Evolutionary conservation across 2,329 filamentous ascomycete genomes (phyloP).

Genomic region (Trichoderma atroviride): DNA sequence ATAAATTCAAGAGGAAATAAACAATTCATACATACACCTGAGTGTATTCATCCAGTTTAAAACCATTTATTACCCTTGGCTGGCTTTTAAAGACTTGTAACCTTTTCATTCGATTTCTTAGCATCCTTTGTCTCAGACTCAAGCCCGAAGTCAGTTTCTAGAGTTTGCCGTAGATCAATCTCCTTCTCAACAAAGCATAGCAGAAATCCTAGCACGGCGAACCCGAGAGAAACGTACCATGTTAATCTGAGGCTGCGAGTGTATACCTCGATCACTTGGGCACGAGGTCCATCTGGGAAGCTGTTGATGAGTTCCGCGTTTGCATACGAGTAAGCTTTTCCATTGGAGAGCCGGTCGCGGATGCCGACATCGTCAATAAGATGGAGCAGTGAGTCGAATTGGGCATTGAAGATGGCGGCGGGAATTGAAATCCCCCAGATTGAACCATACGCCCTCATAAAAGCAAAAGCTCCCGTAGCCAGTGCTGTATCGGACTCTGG

Average conservation of each 20-base stretch:
- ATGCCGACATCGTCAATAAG: not conserved
- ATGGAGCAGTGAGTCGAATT: not conserved
- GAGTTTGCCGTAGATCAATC: not conserved
- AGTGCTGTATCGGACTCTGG: not conserved
- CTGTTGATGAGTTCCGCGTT: not conserved
- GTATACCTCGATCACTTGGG: not conserved
- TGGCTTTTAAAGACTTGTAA: too few species aligned
- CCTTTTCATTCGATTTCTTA: too few species aligned
- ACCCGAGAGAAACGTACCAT: not conserved
- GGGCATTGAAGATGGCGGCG: slow-evolving; percentile 6
- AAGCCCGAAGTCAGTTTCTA: not conserved
- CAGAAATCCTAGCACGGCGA: not conserved
- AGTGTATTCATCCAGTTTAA: too few species aligned
- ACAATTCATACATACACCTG: too few species aligned
- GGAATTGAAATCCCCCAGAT: slow-evolving; percentile 10
- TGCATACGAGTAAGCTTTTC: not conserved
- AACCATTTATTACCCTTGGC: too few species aligned
- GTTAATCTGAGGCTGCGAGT: not conserved
- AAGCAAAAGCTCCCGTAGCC: not conserved
- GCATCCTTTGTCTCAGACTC: too few species aligned
- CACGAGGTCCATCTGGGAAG: not conserved
- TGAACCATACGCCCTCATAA: slow-evolving; percentile 1
- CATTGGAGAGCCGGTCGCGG: not conserved
- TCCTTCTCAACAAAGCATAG: not conserved
- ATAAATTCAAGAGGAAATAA: too few species aligned